phyloP scores from a whole-genome alignment of 495 filamentous ascomycete species.

The Trichoderma reesei region DNA sequence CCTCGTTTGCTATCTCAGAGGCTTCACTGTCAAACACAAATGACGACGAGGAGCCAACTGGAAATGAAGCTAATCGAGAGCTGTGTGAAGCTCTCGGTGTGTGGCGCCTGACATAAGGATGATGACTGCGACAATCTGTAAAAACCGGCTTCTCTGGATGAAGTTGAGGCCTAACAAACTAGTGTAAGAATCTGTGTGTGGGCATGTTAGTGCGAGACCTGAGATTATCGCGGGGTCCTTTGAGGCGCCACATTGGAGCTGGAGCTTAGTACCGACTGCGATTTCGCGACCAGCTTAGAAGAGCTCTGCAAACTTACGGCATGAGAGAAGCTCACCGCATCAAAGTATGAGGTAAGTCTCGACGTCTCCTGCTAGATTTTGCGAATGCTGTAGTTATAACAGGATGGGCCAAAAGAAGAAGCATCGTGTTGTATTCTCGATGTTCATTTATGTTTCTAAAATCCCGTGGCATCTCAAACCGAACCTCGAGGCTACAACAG shows the following conservation, averaged over 20 bases:
- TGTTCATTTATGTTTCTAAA: too few relatives aligned
- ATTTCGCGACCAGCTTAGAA: background rate
- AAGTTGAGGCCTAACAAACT: background rate
- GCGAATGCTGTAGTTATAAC: too few relatives aligned
- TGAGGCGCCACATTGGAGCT: background rate
- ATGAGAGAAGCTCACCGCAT: background rate
- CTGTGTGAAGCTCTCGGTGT: background rate
- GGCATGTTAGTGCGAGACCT: background rate
- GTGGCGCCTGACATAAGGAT: conserved; percentile 6
- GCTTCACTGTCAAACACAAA: background rate
- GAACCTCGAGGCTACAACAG: too few relatives aligned
- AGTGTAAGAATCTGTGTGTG: background rate
- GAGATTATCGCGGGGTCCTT: background rate
- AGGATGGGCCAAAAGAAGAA: too few relatives aligned
- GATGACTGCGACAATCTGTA: background rate
- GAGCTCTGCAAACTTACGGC: background rate
- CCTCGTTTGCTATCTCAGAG: background rate
- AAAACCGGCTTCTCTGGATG: background rate
- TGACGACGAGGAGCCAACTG: background rate
- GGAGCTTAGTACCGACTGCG: background rate
- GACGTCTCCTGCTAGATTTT: too few relatives aligned
- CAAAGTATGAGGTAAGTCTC: background rate
- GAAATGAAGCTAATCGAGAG: background rate
- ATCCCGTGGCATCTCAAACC: too few relatives aligned
- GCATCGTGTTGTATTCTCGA: too few relatives aligned